Evolutionary conservation across 164 flowering plant species (phyloP).

Genomic region (Warburgia ugandensis): DNA sequence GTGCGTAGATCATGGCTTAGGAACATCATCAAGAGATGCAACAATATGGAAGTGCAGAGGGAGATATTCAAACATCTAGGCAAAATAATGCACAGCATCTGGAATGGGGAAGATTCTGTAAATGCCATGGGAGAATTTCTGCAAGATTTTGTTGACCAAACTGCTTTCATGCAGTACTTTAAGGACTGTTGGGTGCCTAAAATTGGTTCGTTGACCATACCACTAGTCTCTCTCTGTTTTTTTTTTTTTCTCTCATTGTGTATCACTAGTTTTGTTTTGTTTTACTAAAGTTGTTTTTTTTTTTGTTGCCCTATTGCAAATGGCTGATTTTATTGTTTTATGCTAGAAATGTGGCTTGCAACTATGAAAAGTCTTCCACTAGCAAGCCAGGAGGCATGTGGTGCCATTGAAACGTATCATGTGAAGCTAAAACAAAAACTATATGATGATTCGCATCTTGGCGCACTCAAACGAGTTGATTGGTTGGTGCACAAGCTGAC

Average conservation of each 20-base stretch:
- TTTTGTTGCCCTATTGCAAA: too few relatives aligned
- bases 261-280: too few relatives aligned
- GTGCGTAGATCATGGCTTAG: constrained; percentile 90
- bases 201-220: constrained; percentile 46
- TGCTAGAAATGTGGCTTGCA: constrained; percentile 87
- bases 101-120: constrained; percentile 48
- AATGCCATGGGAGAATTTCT: constrained; percentile 48
- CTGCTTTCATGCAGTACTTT: constrained; percentile 73
- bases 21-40: constrained; percentile 65
- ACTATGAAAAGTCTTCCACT: constrained; percentile 67
- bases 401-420: constrained; percentile 93
- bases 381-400: constrained; percentile 87
- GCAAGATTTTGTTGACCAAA: constrained; percentile 87
- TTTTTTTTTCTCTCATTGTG: too few relatives aligned
- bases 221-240: not conserved
- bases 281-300: too few relatives aligned
- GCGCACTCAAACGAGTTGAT: constrained; percentile 85
- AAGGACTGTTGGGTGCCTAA: constrained; percentile 85
- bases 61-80: constrained; percentile 89
- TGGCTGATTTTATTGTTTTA: not conserved
- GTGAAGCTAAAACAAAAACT: constrained; percentile 74
- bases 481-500: constrained; percentile 95
- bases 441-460: constrained; percentile 88
- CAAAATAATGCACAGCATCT: constrained; percentile 51
- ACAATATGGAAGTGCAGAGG: constrained; percentile 61